These are phyloP conservation scores for Eucalyptus globulus DNA, from an alignment of 345 rosid genomes.

Conservation along the genomic window DNA sequence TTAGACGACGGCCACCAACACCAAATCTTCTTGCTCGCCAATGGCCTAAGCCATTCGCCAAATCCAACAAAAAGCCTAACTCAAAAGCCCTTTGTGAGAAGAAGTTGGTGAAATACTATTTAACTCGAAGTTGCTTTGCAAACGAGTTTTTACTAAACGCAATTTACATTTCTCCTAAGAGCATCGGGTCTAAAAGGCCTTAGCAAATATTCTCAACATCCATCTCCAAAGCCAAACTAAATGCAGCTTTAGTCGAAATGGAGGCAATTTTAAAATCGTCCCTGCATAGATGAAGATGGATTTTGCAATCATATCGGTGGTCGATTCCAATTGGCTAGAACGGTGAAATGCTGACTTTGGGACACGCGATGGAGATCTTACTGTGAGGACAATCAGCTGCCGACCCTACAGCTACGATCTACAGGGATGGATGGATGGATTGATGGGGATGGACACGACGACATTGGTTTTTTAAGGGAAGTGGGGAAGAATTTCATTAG, in stretches of 20 bases:
- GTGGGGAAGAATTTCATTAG: not conserved
- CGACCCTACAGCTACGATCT: not conserved
- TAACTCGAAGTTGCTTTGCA: too few species aligned
- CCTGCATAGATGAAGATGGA: too few species aligned
- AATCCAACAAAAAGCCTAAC: too few species aligned
- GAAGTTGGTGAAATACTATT: too few species aligned
- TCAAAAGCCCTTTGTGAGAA: not conserved
- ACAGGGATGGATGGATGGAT: not conserved
- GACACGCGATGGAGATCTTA: not conserved
- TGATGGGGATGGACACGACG: not conserved
- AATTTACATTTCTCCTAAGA: too few species aligned
- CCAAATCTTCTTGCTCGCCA: rapidly evolving
- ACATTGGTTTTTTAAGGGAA: not conserved
- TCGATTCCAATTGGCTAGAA: not conserved
- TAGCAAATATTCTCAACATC: not conserved
- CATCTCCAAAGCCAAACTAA: too few species aligned
- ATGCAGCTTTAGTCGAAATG: too few species aligned
- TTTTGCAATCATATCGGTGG: not conserved
- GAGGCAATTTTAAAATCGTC: not conserved
- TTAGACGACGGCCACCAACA: not conserved
- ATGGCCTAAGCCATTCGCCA: too few species aligned
- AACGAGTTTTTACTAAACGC: rapidly evolving
- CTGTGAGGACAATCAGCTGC: not conserved
- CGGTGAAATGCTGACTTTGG: too few species aligned
- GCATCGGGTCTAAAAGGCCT: too few species aligned